These are phyloP conservation scores for Corinectria fuckeliana DNA, from an alignment of 2,329 filamentous ascomycete genomes.

Conservation along the genomic window DNA sequence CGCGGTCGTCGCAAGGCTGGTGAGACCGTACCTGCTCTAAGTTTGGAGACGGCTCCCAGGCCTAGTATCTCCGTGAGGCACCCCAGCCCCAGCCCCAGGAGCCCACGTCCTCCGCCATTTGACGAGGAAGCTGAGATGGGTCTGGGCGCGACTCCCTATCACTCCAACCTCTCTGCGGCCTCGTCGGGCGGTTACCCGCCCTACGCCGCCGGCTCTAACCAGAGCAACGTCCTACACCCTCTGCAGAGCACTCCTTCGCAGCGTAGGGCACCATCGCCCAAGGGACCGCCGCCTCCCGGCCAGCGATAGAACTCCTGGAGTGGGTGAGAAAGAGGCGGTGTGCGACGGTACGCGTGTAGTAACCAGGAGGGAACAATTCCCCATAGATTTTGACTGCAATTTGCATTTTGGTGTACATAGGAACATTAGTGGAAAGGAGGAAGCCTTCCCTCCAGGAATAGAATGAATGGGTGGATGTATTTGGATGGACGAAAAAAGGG, in stretches of 20 bases:
- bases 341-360: conserved; percentile 21
- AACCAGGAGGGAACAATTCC: conserved; percentile 12
- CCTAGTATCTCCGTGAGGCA: conserved; percentile 35
- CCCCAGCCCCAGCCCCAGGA: conserved; percentile 41
- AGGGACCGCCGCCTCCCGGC: conserved; percentile 28
- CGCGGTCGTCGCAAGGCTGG: conserved; percentile 58
- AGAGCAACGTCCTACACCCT: conserved; percentile 31
- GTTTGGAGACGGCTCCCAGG: conserved; percentile 36
- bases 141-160: conserved; percentile 41
- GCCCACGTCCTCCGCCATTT: conserved; percentile 44
- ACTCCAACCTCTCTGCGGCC: conserved; percentile 36
- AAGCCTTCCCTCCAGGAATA: conserved; percentile 1
- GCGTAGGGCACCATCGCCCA: conserved; percentile 20
- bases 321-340: conserved; percentile 24
- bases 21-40: conserved; percentile 49
- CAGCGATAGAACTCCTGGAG: conserved; percentile 34
- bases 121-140: conserved; percentile 53
- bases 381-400: conserved; percentile 10
- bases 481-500: conserved; percentile 25
- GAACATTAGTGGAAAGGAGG: conserved; percentile 14
- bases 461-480: conserved; percentile 29
- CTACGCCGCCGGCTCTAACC: conserved; percentile 19
- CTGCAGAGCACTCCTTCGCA: conserved; percentile 24
- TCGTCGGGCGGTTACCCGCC: conserved; percentile 33
- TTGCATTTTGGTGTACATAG: conserved; percentile 28